Conservation (phyloP, 441 rosid species). For the Gossypium schwendimanii region DNA sequence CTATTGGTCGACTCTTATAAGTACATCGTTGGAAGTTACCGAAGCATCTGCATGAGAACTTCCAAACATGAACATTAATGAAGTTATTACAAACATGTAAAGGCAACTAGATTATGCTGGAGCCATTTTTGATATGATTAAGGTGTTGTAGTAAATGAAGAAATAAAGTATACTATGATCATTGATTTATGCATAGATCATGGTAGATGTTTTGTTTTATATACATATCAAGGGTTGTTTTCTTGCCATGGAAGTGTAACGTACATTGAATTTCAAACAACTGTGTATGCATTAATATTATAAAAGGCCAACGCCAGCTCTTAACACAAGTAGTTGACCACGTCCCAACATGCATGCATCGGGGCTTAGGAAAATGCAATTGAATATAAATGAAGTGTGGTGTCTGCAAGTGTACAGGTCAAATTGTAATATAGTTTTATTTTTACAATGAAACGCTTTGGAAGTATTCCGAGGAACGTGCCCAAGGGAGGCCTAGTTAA, state of each 20-base stretch:
- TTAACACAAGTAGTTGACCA: not conserved
- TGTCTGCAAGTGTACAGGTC: too few relatives aligned
- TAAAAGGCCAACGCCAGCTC: not conserved
- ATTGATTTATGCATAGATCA: too few relatives aligned
- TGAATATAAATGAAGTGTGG: too few relatives aligned
- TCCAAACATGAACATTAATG: not conserved
- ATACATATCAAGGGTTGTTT: too few relatives aligned
- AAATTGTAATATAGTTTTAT: too few relatives aligned
- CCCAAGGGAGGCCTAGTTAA: too few relatives aligned
- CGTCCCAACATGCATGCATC: too few relatives aligned
- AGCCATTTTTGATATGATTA: not conserved
- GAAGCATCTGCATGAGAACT: not conserved
- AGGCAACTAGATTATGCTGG: not conserved
- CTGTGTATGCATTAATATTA: not conserved
- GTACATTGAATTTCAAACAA: not conserved
- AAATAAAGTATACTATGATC: too few relatives aligned
- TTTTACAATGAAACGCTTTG: too few relatives aligned
- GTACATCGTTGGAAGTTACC: not conserved
- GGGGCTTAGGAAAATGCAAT: too few relatives aligned
- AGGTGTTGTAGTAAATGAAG: not conserved
- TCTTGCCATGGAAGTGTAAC: not conserved
- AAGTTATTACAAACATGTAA: not conserved
- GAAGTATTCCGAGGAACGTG: too few relatives aligned
- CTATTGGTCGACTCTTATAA: slow-evolving; percentile 21
- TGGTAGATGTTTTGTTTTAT: too few relatives aligned